Percentiles rank a stretch among this genome's conserved stretches.
phyloP scores from a whole-genome alignment of 2,329 filamentous ascomycete genomes.

The Sphaceloma murrayae region DNA sequence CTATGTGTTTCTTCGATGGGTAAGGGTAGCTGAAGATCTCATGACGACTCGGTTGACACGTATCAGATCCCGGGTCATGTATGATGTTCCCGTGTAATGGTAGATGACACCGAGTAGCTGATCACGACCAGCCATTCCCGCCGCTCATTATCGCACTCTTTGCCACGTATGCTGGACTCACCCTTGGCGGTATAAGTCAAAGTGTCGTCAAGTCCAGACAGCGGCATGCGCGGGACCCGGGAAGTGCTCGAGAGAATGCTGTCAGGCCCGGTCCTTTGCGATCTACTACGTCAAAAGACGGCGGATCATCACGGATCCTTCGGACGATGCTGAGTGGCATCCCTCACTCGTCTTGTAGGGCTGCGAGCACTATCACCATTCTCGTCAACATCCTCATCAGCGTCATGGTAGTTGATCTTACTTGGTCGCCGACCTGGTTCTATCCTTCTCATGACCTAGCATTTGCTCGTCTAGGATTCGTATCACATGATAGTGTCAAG shows the following conservation, averaged over 20 bases:
- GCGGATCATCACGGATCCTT: slow-evolving; percentile 43
- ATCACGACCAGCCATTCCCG: slow-evolving; percentile 25
- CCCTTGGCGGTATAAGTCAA: too few species aligned
- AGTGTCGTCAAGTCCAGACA: too few species aligned
- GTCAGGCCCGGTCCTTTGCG: too few species aligned
- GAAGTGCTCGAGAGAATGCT: too few species aligned
- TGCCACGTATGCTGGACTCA: slow-evolving; percentile 38
- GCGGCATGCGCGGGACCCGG: too few species aligned
- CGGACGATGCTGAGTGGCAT: slow-evolving; percentile 64
- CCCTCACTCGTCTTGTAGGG: slow-evolving; percentile 59
- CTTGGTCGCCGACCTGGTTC: slow-evolving; percentile 62
- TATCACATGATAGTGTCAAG: slow-evolving; percentile 69
- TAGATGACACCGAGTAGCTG: slow-evolving; percentile 16
- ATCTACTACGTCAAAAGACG: background rate
- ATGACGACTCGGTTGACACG: slow-evolving; percentile 1
- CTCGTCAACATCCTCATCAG: slow-evolving; percentile 62
- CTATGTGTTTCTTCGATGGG: slow-evolving; percentile 31
- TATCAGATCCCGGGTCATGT: slow-evolving; percentile 31
- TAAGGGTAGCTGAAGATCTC: slow-evolving; percentile 20
- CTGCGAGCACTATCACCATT: slow-evolving; percentile 48
- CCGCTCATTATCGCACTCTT: slow-evolving; percentile 31
- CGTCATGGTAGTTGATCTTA: slow-evolving; percentile 62
- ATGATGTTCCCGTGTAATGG: slow-evolving; percentile 17
- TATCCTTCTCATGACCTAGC: slow-evolving; percentile 66
- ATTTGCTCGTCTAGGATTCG: slow-evolving; percentile 78